Conservation (phyloP, 2,329 filamentous ascomycete genomes). For the Neoarthrinium moseri region DNA sequence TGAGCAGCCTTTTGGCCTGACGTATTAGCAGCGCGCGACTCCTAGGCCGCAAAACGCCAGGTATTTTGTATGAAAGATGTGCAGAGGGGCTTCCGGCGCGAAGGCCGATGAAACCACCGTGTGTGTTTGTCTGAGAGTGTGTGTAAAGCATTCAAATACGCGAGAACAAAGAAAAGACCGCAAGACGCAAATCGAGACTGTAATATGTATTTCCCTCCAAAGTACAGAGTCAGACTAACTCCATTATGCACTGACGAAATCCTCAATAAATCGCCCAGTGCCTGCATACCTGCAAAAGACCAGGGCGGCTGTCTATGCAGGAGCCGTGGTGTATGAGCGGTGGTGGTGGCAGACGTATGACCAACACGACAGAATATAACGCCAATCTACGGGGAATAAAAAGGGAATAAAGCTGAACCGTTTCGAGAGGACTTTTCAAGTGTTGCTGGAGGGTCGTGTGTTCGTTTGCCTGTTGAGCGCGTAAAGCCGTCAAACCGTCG, state of each 20-base stretch:
- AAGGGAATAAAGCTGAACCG: background rate
- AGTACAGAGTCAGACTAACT: background rate
- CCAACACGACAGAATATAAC: background rate
- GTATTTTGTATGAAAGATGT: background rate
- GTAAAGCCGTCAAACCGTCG: constrained; percentile 7
- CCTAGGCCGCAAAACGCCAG: too few relatives aligned
- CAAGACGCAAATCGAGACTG: background rate
- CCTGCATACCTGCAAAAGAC: background rate
- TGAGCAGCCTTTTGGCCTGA: too few relatives aligned
- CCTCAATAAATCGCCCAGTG: background rate
- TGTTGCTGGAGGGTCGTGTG: constrained; percentile 10
- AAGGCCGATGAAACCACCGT: background rate
- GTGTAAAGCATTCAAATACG: too few relatives aligned
- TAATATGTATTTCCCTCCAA: constrained; percentile 3
- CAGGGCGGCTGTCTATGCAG: background rate
- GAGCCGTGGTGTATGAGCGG: background rate
- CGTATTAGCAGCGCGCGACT: too few relatives aligned
- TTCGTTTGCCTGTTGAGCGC: constrained; percentile 10
- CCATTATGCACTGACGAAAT: background rate
- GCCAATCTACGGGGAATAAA: background rate
- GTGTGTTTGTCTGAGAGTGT: background rate
- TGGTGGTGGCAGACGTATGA: background rate
- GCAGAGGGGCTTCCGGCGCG: background rate
- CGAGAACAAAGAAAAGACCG: background rate
- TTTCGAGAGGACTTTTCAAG: constrained; percentile 5